Evolutionary conservation across 78 protist species (phyloP), one percentile per base, ranked within the genome.

Genomic region (Cavenderia fasciculata): DNA sequence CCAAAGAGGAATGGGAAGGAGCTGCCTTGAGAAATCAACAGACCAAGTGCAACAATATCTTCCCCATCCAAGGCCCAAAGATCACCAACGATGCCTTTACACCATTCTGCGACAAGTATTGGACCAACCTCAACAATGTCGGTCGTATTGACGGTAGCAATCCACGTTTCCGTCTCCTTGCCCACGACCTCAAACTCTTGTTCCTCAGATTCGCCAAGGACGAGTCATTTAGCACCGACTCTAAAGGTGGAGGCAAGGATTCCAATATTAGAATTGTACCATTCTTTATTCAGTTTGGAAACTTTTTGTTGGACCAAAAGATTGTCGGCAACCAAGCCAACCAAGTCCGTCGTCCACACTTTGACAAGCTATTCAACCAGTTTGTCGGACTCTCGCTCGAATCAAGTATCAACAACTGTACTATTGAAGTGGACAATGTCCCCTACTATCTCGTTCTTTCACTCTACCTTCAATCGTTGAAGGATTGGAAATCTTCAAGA

Each of bases 1-100:
- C 96, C 27, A 90, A 94, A 86, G 61, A 59, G 29, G 97, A 96
- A 38, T 96, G 97, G 97, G 97, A 92, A 33, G 98, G 96, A 12
- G 97, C 98, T 18, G 72, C 95, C 7, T 62, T 96, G 19, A 94
- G 98, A 62, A 96, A 96, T 87, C 73, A 59, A 46, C 82, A 87
- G 34, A 72, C 95, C 14, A 74, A 61, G 43, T 93, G 97, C 87
- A 96, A 96, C 93, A 69, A 65, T 54, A 31, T 96, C 19, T 47
- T 89, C 33, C 98, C 98, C 2, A 14, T 96, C 31, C 36, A 29
- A 25, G 94, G 94, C 10, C 86, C 85, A 34, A 47, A 57, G 47
- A 75, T 84, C 36, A 59, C 69, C 29, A 25, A 43, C 16, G 86
- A 56, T 40, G 27, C 74, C 61, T 93, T 79, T 41, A 44, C 57